Evolutionary conservation across 805 yeast species (phyloP), one percentile per base, ranked within the genome.

Genomic region (Sugiyamaella smithiae): DNA sequence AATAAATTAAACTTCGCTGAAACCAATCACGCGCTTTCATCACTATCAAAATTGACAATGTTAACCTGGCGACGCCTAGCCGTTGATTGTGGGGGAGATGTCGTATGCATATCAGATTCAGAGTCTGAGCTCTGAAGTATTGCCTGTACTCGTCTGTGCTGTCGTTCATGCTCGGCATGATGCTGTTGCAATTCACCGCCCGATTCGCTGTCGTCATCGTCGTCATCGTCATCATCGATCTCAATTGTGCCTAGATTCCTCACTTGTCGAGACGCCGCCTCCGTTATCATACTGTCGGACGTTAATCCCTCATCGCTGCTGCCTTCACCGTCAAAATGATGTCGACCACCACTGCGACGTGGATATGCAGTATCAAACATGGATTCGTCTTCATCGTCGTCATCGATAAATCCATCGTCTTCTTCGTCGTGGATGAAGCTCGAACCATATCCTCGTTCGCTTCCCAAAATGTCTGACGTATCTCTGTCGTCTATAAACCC

Each of bases 401-500:
- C 89, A 89, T 0, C 90, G 89, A 82, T 35, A 56, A 35, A 35
- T 49, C 57, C 49, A 14, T 61, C 62, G 9, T 56, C 70, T 38
- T 56, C 62, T 8, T 58, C 50, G 16, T 57, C 51, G 16, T 35
- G 38, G n/a, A n/a, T n/a, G n/a, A n/a, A n/a, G n/a, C n/a, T n/a
- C n/a, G n/a, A n/a, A 16, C 38, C 38, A 19, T 35, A 35, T 12
- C 12, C 38, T 7, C 38, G 16, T 7, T 35, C 38, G 5, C 38
- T 20, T 20, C 16, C 33, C 23, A 40, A 22, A 14, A 40, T 40
- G 26, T 40, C 43, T n/a, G 43, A 40, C 3, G 43, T 11, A 28
- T 71, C 74, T 32, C 76, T 81, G 31, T 53, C 56, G 14, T 69
- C 73, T 40, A 78, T 85, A 32, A 79, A 67, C 58, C 81, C 78